A percentile compares a stretch with the other conserved stretches of the same genome.
phyloP scores from a whole-genome alignment of 2,329 filamentous ascomycete species.

The Rhynchosporium graminicola region DNA sequence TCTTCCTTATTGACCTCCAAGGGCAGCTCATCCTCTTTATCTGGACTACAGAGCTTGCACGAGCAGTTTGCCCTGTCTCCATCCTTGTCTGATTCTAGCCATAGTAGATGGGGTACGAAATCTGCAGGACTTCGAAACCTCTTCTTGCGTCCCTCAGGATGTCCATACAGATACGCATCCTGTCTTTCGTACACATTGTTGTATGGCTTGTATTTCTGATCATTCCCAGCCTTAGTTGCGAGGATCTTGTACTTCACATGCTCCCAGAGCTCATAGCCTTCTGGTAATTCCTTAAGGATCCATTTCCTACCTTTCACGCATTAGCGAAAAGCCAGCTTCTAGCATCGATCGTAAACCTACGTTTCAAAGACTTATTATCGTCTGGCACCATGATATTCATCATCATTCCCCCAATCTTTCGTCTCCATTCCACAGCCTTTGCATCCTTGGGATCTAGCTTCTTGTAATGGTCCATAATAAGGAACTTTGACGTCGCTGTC shows the following conservation, averaged over 20 bases:
- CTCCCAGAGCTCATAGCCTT: conserved; percentile 59
- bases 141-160: conserved; percentile 57
- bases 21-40: conserved; percentile 44
- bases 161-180: conserved; percentile 62
- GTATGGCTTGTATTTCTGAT: conserved; percentile 45
- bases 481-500: conserved; percentile 38
- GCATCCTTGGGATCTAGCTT: conserved; percentile 50
- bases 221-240: conserved; percentile 43
- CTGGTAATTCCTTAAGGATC: conserved; percentile 55
- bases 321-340: conserved; percentile 17
- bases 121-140: conserved; percentile 59
- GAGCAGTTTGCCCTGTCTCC: conserved; percentile 55
- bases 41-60: conserved; percentile 58
- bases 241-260: conserved; percentile 54
- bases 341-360: conserved; percentile 17
- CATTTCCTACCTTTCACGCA: conserved; percentile 42
- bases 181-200: conserved; percentile 55
- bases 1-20: conserved; percentile 25
- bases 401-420: conserved; percentile 60
- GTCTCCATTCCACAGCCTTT: conserved; percentile 58
- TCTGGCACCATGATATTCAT: conserved; percentile 49
- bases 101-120: conserved; percentile 60
- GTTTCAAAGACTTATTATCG: conserved; percentile 26
- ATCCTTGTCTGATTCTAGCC: conserved; percentile 54
- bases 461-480: conserved; percentile 54